Evolutionary conservation across 805 yeast species (phyloP), one percentile per base, ranked within the genome.

Genomic region (Candida nitratophila): DNA sequence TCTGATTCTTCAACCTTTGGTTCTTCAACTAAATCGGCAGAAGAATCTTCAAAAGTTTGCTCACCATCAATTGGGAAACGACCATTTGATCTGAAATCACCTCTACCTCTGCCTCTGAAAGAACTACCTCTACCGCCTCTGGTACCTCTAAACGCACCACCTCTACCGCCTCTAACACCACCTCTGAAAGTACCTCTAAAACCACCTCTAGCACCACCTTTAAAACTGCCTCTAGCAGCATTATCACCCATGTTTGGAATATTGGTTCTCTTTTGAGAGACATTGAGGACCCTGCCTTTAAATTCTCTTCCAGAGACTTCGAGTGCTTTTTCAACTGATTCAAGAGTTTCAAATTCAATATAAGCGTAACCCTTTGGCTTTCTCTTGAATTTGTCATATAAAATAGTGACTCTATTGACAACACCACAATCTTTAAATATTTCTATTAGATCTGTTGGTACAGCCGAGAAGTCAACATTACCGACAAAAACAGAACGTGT

Each of bases 291-390:
- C 46, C 95, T 71, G 21, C 83, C 88, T 51, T 79, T 71, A 55
- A 87, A 78, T 39, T 70, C 70, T 4, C 77, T 65, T 27, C 85
- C 91, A 52, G 83, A 77, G 50, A 83, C 68, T 12, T 71, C 67
- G 36, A 86, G 66, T 1, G 95, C 95, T 47, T 74, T 70, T 19
- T 74, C 66, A 5, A 84, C 90, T 9, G 74, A 70, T 15, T 74
- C 73, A 4, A 73, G 74, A 56, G 77, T 80, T 32, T 81, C 78
- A 57, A 85, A 87, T 60, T 87, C 96, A 50, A 87, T 74, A 61
- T 86, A 87, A 0, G 96, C 96, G 64, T 73, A 86, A 2, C 96
- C 96, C 61, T 83, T 85, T 38, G 96, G 90, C 50, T 75, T 81
- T 4, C 93, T 91, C 0, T 90, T 79, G 53, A 66, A 67, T 61